Base-by-base conservation (phyloP, 495 filamentous ascomycete genomes). In the Tuber microsphaerosporum region DNA sequence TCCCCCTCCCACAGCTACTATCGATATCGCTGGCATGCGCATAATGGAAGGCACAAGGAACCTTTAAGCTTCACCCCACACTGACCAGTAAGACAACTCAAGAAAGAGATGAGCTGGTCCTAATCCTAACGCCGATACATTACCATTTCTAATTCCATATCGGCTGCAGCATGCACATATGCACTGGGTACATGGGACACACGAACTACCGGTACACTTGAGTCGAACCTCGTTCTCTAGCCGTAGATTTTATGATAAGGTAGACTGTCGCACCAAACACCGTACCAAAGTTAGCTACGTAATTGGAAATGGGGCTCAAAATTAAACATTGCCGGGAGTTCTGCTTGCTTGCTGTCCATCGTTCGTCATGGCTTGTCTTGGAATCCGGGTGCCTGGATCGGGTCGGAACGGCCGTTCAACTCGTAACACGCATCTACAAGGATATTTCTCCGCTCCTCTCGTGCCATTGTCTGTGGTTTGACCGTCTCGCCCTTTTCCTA, bases 301-400 rank as follows among this genome's bases (percentile, higher is more conserved):
- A 65, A 65, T 65, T n/a, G 70, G 70, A 65, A 73, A 73, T 70
- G 76, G 74, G 76, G 76, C 76, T 79, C 56, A 75, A 73, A 75
- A 71, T 75, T 75, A 75, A 75, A 75, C 70, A 34, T 77, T 79
- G 71, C 75, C n/a, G 71, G 69, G 69, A 61, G n/a, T 42, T 26
- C 70, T 65, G 19, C 17, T 61, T 41, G 46, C 46, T n/a, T 46
- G 43, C 69, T 71, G 26, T 43, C 31, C 26, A 26, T 26, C 56
- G n/a, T 45, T 42, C 37, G 26, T 37, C n/a, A 20, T 65, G 10
- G 56, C n/a, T 17, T 65, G 56, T 65, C 56, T 31, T 34, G 26
- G 69, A 45, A 74, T 73, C 74, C 74, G 73, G 76, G 74, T 76
- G 70, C 41, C 34, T 78, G 71, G 71, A 74, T 76, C 68, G 65